Conservation (phyloP, 192 early-diverging fungal species). For the Backusella sp. region DNA sequence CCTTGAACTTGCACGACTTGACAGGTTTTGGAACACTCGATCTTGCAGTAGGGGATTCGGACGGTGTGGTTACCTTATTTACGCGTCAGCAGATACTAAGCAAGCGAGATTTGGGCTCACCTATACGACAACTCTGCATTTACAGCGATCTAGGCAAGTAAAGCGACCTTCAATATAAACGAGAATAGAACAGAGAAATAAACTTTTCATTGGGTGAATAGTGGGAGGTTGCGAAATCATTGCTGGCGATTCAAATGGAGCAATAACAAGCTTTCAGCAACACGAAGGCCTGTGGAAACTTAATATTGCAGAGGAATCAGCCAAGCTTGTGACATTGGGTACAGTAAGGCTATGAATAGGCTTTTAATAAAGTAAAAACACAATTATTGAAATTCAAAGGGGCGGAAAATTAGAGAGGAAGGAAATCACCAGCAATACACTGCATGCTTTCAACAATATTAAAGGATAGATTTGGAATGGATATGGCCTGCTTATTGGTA, state of each 20-base stretch:
- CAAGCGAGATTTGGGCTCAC: conserved; percentile 25
- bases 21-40: conserved; percentile 27
- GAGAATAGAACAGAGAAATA: background rate
- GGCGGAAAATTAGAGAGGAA: background rate
- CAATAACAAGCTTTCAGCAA: conserved; percentile 28
- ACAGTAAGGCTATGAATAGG: background rate
- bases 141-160: conserved; percentile 28
- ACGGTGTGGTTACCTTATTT: conserved; percentile 34
- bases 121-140: conserved; percentile 24
- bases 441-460: conserved; percentile 28
- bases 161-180: background rate
- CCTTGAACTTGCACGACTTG: conserved; percentile 30
- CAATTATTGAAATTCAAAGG: background rate
- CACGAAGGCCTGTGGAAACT: conserved; percentile 28
- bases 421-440: conserved; percentile 22
- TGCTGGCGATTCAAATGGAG: conserved; percentile 33
- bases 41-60: conserved; percentile 38
- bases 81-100: conserved; percentile 31
- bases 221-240: conserved; percentile 38
- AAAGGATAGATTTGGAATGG: conserved; percentile 25
- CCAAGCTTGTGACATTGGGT: conserved; percentile 8
- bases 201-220: conserved; percentile 2
- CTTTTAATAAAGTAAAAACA: too few relatives aligned
- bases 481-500: conserved; percentile 32
- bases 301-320: conserved; percentile 34